These are phyloP conservation scores for Trichoderma koningiopsis DNA, from an alignment of 2,329 filamentous ascomycete genomes.

Conservation along the genomic window DNA sequence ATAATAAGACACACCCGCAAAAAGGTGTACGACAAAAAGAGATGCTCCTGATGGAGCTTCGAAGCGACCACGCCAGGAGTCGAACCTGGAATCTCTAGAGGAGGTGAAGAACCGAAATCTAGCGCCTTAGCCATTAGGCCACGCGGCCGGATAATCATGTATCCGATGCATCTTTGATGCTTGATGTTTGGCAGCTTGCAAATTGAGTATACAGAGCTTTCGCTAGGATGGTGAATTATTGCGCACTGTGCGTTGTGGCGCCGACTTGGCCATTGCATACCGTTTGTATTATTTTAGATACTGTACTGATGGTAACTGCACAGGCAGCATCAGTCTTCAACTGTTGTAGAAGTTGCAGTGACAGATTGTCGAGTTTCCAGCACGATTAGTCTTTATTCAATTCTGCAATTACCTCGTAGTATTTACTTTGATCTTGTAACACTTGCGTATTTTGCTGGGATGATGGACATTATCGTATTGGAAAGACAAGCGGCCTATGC, in stretches of 20 bases:
- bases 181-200: conserved; percentile 23
- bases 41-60: background rate
- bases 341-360: background rate
- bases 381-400: no score
- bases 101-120: conserved; percentile 43
- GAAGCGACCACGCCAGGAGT: conserved; percentile 46
- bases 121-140: conserved; percentile 49
- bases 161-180: no score
- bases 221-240: accelerated
- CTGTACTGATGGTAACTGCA: background rate
- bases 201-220: background rate
- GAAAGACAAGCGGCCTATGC: background rate
- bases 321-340: background rate
- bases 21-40: conserved; percentile 20
- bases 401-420: no score
- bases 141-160: conserved; percentile 38
- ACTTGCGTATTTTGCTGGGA: background rate
- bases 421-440: no score
- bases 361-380: background rate
- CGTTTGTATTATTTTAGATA: background rate
- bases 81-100: conserved; percentile 50
- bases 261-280: background rate
- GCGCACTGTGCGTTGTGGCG: background rate
- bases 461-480: background rate
- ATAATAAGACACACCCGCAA: conserved; percentile 18